These are phyloP conservation scores for Fusarium falciforme DNA, from an alignment of 2,329 filamentous ascomycete genomes.

Conservation along the genomic window DNA sequence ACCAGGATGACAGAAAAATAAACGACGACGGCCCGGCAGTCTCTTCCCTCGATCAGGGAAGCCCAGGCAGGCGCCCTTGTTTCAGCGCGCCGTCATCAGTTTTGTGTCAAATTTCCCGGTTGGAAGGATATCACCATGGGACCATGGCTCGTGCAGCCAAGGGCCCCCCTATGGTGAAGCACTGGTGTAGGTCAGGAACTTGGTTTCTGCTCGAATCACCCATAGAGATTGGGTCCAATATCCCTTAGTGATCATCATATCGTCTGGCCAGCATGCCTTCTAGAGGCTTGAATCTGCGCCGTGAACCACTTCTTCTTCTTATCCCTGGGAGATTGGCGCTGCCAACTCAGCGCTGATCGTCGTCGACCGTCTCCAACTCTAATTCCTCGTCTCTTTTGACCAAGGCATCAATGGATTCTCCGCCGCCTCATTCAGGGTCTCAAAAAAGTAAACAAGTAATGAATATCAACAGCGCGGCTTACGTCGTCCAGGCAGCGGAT, in stretches of 20 bases:
- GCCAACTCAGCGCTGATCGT: conserved; percentile 34
- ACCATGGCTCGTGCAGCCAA: conserved; percentile 26
- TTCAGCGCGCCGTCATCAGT: conserved; percentile 31
- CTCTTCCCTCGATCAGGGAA: background rate
- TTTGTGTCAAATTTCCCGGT: conserved; percentile 24
- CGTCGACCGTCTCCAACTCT: conserved; percentile 14
- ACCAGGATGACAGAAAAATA: background rate
- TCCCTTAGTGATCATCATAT: conserved; percentile 8
- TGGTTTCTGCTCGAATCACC: conserved; percentile 1
- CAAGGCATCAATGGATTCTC: conserved; percentile 3
- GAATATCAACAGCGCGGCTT: conserved; percentile 1
- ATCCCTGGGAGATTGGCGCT: background rate
- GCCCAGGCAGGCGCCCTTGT: conserved; percentile 21
- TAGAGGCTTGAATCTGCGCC: conserved; percentile 9
- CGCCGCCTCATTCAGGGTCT: background rate
- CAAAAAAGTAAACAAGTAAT: conserved; percentile 12
- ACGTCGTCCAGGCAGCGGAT: conserved; percentile 15
- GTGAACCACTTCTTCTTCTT: conserved; percentile 4
- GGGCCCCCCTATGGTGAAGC: conserved; percentile 35
- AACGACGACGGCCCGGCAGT: background rate
- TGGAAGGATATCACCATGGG: background rate
- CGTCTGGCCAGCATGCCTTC: background rate
- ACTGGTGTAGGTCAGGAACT: conserved; percentile 18
- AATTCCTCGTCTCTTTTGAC: conserved; percentile 18
- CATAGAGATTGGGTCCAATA: background rate